Conservation (phyloP, 23 red algal genomes). For the Gracilariopsis chorda region DNA sequence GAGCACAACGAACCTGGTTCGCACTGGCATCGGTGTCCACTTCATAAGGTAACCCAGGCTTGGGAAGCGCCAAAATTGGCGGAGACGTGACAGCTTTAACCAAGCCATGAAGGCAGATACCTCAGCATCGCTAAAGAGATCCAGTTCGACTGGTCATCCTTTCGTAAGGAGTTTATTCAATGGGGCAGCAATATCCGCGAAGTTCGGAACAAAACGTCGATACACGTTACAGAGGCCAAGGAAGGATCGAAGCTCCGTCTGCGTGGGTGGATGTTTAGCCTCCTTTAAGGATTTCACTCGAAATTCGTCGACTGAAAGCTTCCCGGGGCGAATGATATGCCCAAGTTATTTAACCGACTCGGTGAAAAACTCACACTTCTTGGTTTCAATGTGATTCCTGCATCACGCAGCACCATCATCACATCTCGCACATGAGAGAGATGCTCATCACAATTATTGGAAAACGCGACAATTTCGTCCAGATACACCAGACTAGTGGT, state of each 20-base stretch:
- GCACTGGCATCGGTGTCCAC: slow-evolving; percentile 23
- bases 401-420: neutral
- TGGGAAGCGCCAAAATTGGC: neutral
- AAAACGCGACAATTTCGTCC: slow-evolving; percentile 47
- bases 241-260: slow-evolving; percentile 14
- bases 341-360: slow-evolving; percentile 14
- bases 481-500: slow-evolving; percentile 14
- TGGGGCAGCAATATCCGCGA: neutral
- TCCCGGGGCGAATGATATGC: slow-evolving; percentile 12
- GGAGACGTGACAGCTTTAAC: neutral
- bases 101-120: neutral
- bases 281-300: neutral
- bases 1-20: neutral
- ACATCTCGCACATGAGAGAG: slow-evolving; percentile 7
- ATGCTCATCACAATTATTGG: neutral
- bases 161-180: neutral
- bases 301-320: neutral
- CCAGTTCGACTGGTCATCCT: neutral
- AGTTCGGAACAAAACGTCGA: neutral
- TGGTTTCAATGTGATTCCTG: slow-evolving; percentile 27
- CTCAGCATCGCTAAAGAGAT: neutral
- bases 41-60: neutral
- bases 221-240: neutral
- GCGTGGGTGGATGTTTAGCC: neutral
- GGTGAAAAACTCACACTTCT: slow-evolving; percentile 22